Evolutionary conservation across 106 monocot species (phyloP).

Genomic region (Apostasia shenzhenica): DNA sequence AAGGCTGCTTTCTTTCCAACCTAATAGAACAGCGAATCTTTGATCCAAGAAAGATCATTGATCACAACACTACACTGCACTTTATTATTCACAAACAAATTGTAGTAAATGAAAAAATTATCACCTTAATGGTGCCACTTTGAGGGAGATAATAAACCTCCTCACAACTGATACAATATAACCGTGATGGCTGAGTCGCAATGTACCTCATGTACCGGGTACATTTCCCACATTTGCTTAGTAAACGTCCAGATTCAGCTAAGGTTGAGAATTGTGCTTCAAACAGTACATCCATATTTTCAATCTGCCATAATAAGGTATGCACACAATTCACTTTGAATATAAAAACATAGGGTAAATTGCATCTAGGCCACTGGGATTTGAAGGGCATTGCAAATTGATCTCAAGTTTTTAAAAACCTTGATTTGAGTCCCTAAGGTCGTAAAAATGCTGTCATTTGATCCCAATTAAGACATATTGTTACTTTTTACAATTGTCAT

Average conservation of each 20-base stretch:
- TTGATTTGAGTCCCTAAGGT: no score
- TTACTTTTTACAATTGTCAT: no score
- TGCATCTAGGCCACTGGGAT: no score
- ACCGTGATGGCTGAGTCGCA: conserved; percentile 57
- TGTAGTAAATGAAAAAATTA: not conserved
- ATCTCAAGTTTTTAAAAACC: no score
- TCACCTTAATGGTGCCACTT: conserved; percentile 89
- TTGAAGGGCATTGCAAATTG: no score
- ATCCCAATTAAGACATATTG: no score
- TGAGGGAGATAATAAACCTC: conserved; percentile 92
- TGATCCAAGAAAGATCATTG: no score
- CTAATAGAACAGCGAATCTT: no score
- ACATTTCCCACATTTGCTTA: conserved; percentile 98
- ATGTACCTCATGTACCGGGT: conserved; percentile 94
- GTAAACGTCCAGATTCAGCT: conserved; percentile 75
- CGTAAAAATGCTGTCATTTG: no score
- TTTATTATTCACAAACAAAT: not conserved
- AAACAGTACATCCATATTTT: conserved; percentile 90
- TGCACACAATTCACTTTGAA: not conserved
- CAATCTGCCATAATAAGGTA: conserved; percentile 48
- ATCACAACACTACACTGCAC: no score
- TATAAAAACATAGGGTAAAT: no score
- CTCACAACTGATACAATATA: conserved; percentile 85
- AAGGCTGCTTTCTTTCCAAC: no score
- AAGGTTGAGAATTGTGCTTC: conserved; percentile 96